Evolutionary conservation across 176 grass and related monocot genomes (phyloP), one percentile per base, ranked within the genome.

Genomic region (Oryza meyeriana): DNA sequence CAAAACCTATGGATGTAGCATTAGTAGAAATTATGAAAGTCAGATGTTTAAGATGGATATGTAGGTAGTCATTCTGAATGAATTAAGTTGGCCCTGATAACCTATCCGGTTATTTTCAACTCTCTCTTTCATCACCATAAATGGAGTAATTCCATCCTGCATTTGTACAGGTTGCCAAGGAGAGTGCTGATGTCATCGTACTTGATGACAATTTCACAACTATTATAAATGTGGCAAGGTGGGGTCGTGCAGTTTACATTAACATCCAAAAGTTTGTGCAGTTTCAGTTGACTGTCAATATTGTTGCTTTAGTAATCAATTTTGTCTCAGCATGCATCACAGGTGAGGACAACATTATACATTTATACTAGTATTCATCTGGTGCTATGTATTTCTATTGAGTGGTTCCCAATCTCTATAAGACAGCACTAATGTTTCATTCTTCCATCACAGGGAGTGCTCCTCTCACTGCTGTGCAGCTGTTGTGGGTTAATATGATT

Each of bases 401-500:
- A 34, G 16, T 76, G 32, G 22, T 55, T 76, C 10, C 13, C 42
- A 22, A 61, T 41, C 35, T 9, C 12, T 9, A n/a, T 11, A 69
- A 68, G 8, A 28, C 55, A 44, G 38, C 69, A 69, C 75, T 30
- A 42, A 22, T 36, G 63, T 77, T 85, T 61, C n/a, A 31, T 48
- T 78, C 65, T 66, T 44, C 44, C 27, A 13, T 83, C 71, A 8
- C 80, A 98, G 95, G 95, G 12, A 92, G 62, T 48, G 84, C 95
- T 87, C 95, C 95, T 61, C 92, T 98, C 10, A 98, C 95, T 45
- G 95, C 95, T 14, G 95, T 98, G 59, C 95, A 98, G 80, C 34
- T 98, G 79, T 83, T 98, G 83, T 98, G 95, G 95, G 95, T 98
- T 26, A 98, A 98, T 87, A 98, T 98, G 95, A 98, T 98, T 71